Evolutionary conservation across 106 monocot genomes (phyloP), one percentile per base, ranked within the genome.

Genomic region (Triglochin maritima): DNA sequence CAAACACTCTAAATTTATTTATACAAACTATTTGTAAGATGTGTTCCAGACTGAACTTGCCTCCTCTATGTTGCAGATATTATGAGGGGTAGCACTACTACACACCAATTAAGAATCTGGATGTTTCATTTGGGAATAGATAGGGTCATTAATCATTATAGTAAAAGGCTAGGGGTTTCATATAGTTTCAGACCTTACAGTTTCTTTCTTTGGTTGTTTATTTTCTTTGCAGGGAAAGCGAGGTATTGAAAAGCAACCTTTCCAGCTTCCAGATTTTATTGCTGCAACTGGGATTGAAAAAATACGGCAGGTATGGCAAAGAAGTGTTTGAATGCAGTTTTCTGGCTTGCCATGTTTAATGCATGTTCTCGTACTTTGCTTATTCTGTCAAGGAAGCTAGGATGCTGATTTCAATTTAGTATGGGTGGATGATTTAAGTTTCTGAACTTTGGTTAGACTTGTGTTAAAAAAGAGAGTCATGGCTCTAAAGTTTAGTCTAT

Each of bases 211-310:
- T 29, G 29, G 29, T 29, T 29, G 29, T 29, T 29, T 29, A 29
- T 29, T 29, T 29, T 29, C 29, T 59, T 80, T 88, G 57, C 88
- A 99, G 98, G 98, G 98, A 56, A 99, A 99, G 57, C 86, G 98
- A 64, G 98, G 98, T 64, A 99, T 99, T 66, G 98, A 99, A 66
- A 99, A 99, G 50, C 89, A 89, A 48, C 98, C 98, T 70, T 99
- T 99, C 77, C 98, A 99, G 49, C 91, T 99, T 74, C 98, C 98
- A 50, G 89, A 92, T 75, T 99, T 99, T 57, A 99, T 99, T 81
- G 92, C 98, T 78, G 98, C 98, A 41, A 99, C 98, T 68, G 98
- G 98, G 66, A 99, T 99, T 71, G 98, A 92, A 59, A 99, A 99
- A 76, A 99, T 99, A 49, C 82, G 98, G 77, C 98, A 99, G 92